These are phyloP conservation scores for Mucor indicus DNA, from an alignment of 371 early-diverging fungal genomes.

Conservation along the genomic window DNA sequence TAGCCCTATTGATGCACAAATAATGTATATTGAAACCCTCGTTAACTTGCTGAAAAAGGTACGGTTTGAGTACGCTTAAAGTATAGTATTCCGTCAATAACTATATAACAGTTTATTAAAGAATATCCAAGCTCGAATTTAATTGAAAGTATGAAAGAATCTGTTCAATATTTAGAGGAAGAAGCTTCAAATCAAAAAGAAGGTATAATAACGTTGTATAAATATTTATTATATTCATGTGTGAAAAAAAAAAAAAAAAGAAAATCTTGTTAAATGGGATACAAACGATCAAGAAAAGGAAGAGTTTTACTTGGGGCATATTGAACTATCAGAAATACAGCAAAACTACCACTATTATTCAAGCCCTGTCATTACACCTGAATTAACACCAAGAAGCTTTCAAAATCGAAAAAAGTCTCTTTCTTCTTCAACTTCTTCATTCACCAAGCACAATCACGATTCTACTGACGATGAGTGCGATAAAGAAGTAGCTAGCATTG, in stretches of 20 bases:
- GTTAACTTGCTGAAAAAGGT: slow-evolving; percentile 24
- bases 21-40: slow-evolving; percentile 25
- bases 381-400: slow-evolving; percentile 1
- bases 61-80: not conserved
- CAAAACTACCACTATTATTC: not conserved
- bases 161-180: no score
- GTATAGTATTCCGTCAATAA: not conserved
- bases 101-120: slow-evolving; percentile 1
- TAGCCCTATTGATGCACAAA: slow-evolving; percentile 33
- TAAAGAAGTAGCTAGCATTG: slow-evolving; percentile 38
- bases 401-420: not conserved
- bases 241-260: not conserved
- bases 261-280: slow-evolving; percentile 8
- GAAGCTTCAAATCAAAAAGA: not conserved
- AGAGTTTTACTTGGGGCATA: slow-evolving; percentile 13
- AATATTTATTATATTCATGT: not conserved
- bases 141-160: slow-evolving; percentile 4
- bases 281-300: slow-evolving; percentile 11
- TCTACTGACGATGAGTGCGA: slow-evolving; percentile 9
- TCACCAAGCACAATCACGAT: not conserved
- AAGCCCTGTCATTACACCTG: slow-evolving; percentile 5
- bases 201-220: not conserved
- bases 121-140: slow-evolving; percentile 13
- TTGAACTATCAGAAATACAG: slow-evolving; percentile 1
- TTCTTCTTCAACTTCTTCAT: not conserved